Evolutionary conservation across 805 yeast species (phyloP).

Genomic region (Ogataea parapolymorpha): DNA sequence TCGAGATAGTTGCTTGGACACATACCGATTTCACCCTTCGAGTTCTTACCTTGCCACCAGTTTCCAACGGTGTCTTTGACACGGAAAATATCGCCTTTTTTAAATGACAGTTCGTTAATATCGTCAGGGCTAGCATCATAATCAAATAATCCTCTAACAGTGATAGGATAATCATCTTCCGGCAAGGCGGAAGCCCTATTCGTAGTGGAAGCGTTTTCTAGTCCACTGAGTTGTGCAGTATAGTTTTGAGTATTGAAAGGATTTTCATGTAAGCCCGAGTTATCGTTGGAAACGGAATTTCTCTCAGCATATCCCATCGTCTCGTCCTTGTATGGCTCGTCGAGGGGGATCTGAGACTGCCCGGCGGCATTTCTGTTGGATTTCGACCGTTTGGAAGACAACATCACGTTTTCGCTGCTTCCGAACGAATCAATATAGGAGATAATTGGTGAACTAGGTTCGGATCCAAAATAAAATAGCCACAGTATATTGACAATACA

Average conservation of each 20-base stretch:
- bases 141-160: constrained; percentile 81
- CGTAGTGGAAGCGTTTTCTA: constrained; percentile 32
- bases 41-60: constrained; percentile 97
- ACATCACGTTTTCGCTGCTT: constrained; percentile 34
- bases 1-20: constrained; percentile 95
- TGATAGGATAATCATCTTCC: constrained; percentile 63
- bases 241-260: constrained; percentile 25
- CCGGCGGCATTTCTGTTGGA: constrained; percentile 6
- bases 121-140: constrained; percentile 91
- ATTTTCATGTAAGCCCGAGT: constrained; percentile 11
- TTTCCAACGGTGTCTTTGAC: constrained; percentile 92
- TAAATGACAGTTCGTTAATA: constrained; percentile 86
- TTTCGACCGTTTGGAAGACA: constrained; percentile 17
- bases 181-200: constrained; percentile 15
- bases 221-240: constrained; percentile 37
- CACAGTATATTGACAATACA: constrained; percentile 81
- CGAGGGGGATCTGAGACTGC: constrained; percentile 11
- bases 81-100: constrained; percentile 85
- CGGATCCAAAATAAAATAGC: constrained; percentile 88
- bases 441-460: constrained; percentile 82
- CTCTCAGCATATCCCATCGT: constrained; percentile 7
- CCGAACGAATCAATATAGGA: constrained; percentile 83
- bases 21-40: constrained; percentile 90
- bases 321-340: constrained; percentile 18
- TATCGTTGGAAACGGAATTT: constrained; percentile 4